Base-by-base conservation (phyloP, 768 basidiomycete species). In the Agrocybe praecox region DNA sequence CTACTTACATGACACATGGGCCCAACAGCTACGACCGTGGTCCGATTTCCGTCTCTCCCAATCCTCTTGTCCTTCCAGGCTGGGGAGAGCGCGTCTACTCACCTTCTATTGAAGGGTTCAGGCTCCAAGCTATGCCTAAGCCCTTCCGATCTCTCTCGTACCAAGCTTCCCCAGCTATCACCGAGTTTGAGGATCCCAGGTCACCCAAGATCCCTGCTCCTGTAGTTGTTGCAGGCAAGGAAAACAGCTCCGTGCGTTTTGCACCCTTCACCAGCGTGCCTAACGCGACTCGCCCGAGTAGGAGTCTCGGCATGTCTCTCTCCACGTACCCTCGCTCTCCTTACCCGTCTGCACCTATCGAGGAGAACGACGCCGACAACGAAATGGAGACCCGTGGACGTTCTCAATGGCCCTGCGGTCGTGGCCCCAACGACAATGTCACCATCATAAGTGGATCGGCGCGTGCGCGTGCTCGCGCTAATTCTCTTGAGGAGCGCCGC, bases 1-100 rank as follows among this genome's bases (percentile, higher is more conserved):
- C 83, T 21, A 85, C 82, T 5, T 83, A 80, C 67, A 71, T 77
- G 21, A 80, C 84, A 6, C 81, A 87, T 66, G 86, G 87, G 0
- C 70, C 87, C 0, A 65, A 75, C 49, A 76, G 76, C 0, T 89
- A 89, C 64, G 89, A 90, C 67, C 83, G 89, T 40, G 80, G 78
- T 0, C 81, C 89, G 10, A 86, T 87, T 67, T 72, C 77, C 32
- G 78, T 88, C 42, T 78, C 78, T 2, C 86, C 85, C 2, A 87
- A 85, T 63, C 73, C 73, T 2, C 76, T 84, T 22, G 77, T 76
- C 22, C 62, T 87, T 18, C 84, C 86, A 7, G 76, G 75, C 15
- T 81, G 88, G 65, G 80, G 81, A 47, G 81, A 80, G 47, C 72
- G 84, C 47, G 75, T 77, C 17, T 74, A 74, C 66, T 72, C 70